Evolutionary conservation across 208 protist genomes (phyloP), one percentile per base, ranked within the genome.

Genomic region (Trypanosoma grayi): DNA sequence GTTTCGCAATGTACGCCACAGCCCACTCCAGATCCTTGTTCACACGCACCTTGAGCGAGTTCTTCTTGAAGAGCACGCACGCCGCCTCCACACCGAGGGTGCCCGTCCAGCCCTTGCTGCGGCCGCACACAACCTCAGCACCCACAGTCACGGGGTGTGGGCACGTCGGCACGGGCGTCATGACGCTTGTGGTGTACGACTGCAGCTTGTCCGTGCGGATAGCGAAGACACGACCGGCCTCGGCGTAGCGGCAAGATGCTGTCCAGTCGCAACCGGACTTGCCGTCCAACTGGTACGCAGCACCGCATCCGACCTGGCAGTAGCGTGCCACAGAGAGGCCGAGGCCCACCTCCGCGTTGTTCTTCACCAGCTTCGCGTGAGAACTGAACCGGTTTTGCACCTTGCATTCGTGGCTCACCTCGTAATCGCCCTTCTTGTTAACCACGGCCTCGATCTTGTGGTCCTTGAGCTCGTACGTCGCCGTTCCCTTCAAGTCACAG

Each of bases 41-140:
- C 41, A 91, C 58, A 31, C 75, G 73, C 8, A 77, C 77, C 73
- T 90, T 89, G 58, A 94, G 53, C 8, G 72, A 73, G 73, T 94
- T 90, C n/a, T 58, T 66, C 53, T 77, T 82, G 28, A 76, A 48
- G 22, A 86, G 36, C 33, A 75, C 63, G 69, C 81, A 94, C 46
- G 53, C 61, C 24, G 70, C 54, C 75, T 90, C 79, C 1, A 77
- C 8, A 34, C 81, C 87, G 14, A 77, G 25, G 14, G 66, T 76
- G 25, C 60, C 76, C 18, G 60, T 61, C 45, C 71, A 48, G 56
- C 62, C 56, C 34, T 72, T 54, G 2, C 46, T 48, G 13, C 36
- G 54, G 14, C 79, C 75, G 66, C 73, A 87, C 63, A 58, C 55
- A 34, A 75, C 68, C 71, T 87, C 76, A 5, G 39, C 58, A 30